Base-by-base conservation (phyloP, 306 rosid genomes). In the Acacia crassicarpa region DNA sequence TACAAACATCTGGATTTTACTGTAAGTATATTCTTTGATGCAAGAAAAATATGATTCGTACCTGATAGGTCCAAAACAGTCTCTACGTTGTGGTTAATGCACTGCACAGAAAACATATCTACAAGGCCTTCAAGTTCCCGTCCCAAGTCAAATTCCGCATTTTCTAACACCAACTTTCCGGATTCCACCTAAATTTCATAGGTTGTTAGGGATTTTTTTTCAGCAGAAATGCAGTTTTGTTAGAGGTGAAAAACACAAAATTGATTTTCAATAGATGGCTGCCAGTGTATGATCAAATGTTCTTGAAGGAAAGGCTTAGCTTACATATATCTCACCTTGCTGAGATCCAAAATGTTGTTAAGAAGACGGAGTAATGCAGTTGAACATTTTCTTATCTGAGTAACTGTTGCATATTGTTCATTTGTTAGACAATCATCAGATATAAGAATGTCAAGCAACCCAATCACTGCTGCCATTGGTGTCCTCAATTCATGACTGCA, bases 381-480 rank as follows among this genome's bases (percentile, higher is more conserved):
- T 54, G 99, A 96, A 83, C 98, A 93, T 91, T 93, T 93, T 80
- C 99, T 88, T 66, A 96, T 96, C 90, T 96, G 98, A 66, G 97
- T 91, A 58, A 96, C 94, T 8, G 99, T 96, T 12, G 94, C 79
- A 49, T 89, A 93, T 82, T 96, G 99, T 84, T 96, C 99, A 72
- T 91, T 96, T 82, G 98, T 89, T 78, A 93, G 97, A 83, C 98
- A 96, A 72, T 96, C 99, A 83, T 96, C 99, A 16, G 91, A 90
- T 86, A 96, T 93, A 33, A 96, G 98, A 85, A 96, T 96, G 92
- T 96, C 99, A 59, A 96, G 92, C 86, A 96, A 83, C 62, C 99
- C 99, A 46, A 96, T 96, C 71, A 96, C 99, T 27, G 99, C 99
- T 48, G 99, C 99, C 99, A 93, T 96, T 3, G 99, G 99, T 11